Evolutionary conservation across 371 early-diverging fungal species (phyloP), one percentile per base, ranked within the genome.

Genomic region (Mucor sp.): DNA sequence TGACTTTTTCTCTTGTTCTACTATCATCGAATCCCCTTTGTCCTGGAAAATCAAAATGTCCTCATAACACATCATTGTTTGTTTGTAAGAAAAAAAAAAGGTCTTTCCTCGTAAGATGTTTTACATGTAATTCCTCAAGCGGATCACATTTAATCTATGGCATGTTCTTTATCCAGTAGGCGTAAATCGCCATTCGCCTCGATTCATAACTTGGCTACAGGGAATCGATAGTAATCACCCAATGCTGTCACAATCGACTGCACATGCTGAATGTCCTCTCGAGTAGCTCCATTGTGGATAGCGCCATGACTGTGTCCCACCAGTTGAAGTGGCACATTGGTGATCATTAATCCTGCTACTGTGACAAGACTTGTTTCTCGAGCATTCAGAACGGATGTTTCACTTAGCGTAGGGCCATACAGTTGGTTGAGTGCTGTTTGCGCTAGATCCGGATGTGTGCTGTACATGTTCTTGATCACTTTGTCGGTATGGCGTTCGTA

Each of bases 261-360:
- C 4, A 72, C 53, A 6, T 58, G 56, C 6, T 27, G 25, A 5
- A 81, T 56, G 25, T 78, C 77, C 14, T 73, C 30, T 28, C 70
- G 43, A 3, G 73, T 63, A 17, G 74, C 74, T 4, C 81, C 81
- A 58, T 74, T 68, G 59, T 81, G 70, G 5, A 71, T 41, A 15
- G 81, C 81, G 19, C 81, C 81, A 56, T 74, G 66, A 4, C 67
- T 59, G 70, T 81, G 81, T 6, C 81, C 75, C 14, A 60, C 44
- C 1, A 78, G 58, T 41, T 81, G 81, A 39, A 69, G 47, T n/a
- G 77, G 77, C 11, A 75, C 60, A 44, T 78, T 67, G 30, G 69
- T 64, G 6, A 62, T 63, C 70, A 75, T 71, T 9, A 72, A 59
- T 15, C 69, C 66, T 4, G 79, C 72, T 9, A 76, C 72, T 27